Evolutionary conservation across 441 rosid genomes (phyloP), one percentile per base, ranked within the genome.

Genomic region (Sinapis alba): DNA sequence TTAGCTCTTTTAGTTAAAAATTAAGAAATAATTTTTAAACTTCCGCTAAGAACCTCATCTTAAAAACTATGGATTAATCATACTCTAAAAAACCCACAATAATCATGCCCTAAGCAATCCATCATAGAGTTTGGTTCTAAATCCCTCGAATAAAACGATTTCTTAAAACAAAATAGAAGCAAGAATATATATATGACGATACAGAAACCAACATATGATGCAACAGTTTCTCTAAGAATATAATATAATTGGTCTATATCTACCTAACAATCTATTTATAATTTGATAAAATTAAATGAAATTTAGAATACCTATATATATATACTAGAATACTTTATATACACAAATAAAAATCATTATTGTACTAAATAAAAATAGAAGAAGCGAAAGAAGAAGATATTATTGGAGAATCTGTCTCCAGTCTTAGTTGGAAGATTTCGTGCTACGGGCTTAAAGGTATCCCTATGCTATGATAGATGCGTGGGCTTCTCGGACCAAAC

Each of bases 401-500:
- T 66, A 65, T 59, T 78, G 51, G 73, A 72, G 77, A 71, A 72
- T 77, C 69, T 72, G 66, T 41, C 15, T 43, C 6, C 51, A 66
- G n/a, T n/a, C n/a, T n/a, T 69, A 34, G 77, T 65, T 77, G 78
- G 21, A 66, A 66, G 58, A 60, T 72, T 67, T 77, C 60, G 59
- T 66, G 71, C 21, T 50, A 72, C n/a, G 64, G 21, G 60, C 47
- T 41, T 61, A 67, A 72, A 73, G 58, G 69, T 67, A 61, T 65
- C 81, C 81, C 74, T 77, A 71, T 72, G 62, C 77, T 78, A 72
- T 10, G 23, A 28, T 54, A 78, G 74, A 62, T 63, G 81, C 68
- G 78, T 73, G 78, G 81, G 73, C 36, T 36, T 67, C 12, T 21
- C 41, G 81, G 78, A 78, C 81, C 77, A 73, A 72, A 51, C 78